These are phyloP conservation scores for Fabrea salina DNA, from an alignment of 169 alveolate species.

Conservation along the genomic window DNA sequence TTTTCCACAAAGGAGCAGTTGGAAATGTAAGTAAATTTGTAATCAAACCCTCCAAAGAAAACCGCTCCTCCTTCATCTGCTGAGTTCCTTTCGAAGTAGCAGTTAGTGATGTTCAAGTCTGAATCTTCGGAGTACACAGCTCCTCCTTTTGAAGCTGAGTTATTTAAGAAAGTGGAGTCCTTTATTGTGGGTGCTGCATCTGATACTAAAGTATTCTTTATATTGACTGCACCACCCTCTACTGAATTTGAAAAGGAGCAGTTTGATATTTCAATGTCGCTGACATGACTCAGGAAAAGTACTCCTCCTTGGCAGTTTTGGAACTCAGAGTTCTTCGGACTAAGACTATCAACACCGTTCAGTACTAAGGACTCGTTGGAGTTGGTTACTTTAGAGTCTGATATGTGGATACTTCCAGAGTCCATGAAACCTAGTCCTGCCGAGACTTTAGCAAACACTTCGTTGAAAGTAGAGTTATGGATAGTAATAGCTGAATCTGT, in stretches of 20 bases:
- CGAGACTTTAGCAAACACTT: background rate
- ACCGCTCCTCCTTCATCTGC: conserved; percentile 1
- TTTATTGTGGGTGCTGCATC: background rate
- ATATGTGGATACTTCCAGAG: too few relatives aligned
- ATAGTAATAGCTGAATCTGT: background rate
- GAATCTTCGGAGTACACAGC: background rate
- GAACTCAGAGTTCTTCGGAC: too few relatives aligned
- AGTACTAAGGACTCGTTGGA: too few relatives aligned
- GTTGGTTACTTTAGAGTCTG: too few relatives aligned
- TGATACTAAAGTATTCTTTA: background rate
- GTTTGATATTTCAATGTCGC: too few relatives aligned
- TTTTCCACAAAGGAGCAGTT: conserved; percentile 16
- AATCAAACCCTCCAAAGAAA: too few relatives aligned
- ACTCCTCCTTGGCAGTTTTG: too few relatives aligned
- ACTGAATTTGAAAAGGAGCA: too few relatives aligned
- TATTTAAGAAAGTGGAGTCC: background rate
- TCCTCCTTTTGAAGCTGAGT: background rate
- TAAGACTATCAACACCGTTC: too few relatives aligned
- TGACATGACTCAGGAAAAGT: too few relatives aligned
- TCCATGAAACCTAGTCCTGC: background rate
- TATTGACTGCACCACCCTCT: too few relatives aligned
- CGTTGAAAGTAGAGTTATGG: background rate
- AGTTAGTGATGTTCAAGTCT: background rate
- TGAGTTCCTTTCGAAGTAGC: background rate
- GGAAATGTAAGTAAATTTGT: too few relatives aligned